Base-by-base conservation (phyloP, 768 basidiomycete genomes). In the Podaxis sp. region DNA sequence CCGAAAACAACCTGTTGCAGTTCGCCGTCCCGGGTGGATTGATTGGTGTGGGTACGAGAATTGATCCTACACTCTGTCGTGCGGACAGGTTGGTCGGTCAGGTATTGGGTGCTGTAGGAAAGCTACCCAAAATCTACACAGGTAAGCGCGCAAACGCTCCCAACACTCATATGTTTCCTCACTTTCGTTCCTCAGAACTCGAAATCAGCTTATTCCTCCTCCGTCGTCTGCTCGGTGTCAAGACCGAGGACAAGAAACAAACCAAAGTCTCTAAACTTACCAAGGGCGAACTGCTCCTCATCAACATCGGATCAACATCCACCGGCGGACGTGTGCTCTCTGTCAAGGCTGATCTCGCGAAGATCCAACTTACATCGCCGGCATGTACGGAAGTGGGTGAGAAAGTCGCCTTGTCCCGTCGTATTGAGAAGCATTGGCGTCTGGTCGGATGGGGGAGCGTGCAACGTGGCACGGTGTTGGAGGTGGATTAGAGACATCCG, bases 341-440 rank as follows among this genome's bases (percentile, higher is more conserved):
- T 70, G 94, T 97, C 71, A 97, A 96, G 76, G 95, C 91, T 10
- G 96, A 97, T 76, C 81, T 98, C 7, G 95, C 95, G 15, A 95
- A 94, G 80, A 96, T 96, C 63, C 89, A 95, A 69, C 77, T 99
- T 60, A 98, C 95, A 33, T 90, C 90, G 1, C 97, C 97, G 0
- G 95, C 95, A 8, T 98, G 97, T 74, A 96, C 95, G 30, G 95
- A 98, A 74, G 85, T 97, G 38, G 95, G 94, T 12, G 97, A 99
- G 78, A 99, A 99, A 83, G 96, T 99, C 38, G 97, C 96, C 2
- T 76, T 99, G 48, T 94, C 91, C 33, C 82, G 96, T 63, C 84
- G 96, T 67, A 97, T 99, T 67, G 96, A 98, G 78, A 97, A 97
- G 79, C 96, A 96, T 79, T 97, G 95, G 95, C 90, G 95, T 61